Conservation (phyloP, 1,284 basidiomycete species). For the Neotropicomus parvogracilis region DNA sequence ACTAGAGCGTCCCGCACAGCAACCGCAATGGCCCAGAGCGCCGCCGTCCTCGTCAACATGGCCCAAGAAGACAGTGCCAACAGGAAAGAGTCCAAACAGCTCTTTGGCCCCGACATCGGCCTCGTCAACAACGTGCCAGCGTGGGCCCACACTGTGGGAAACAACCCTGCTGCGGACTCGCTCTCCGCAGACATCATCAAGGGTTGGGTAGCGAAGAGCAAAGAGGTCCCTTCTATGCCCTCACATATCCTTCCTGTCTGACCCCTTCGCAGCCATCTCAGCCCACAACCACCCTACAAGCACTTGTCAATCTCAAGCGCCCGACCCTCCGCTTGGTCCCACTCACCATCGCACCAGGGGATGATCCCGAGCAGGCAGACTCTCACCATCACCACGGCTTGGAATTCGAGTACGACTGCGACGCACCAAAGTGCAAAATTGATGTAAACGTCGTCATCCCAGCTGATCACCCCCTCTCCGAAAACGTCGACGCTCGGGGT, state of each 20-base stretch:
- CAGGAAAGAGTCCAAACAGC: conserved; percentile 44
- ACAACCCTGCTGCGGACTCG: conserved; percentile 28
- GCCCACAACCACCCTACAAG: conserved; percentile 86
- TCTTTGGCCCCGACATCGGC: conserved; percentile 67
- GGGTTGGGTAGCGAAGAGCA: conserved; percentile 79
- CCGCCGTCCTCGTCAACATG: conserved; percentile 41
- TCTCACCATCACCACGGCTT: conserved; percentile 64
- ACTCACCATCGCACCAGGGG: conserved; percentile 46
- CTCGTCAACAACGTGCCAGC: conserved; percentile 43
- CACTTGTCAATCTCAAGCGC: conserved; percentile 86
- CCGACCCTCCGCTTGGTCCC: conserved; percentile 74
- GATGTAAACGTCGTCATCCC: conserved; percentile 69
- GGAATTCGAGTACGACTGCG: conserved; percentile 88
- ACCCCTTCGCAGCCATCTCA: conserved; percentile 53
- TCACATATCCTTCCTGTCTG: neutral
- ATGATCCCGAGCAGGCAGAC: conserved; percentile 42
- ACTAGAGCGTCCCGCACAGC: conserved; percentile 44
- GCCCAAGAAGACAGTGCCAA: conserved; percentile 22
- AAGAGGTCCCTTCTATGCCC: conserved; percentile 53
- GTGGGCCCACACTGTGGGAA: conserved; percentile 40
- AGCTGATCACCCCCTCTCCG: conserved; percentile 51
- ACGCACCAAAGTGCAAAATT: conserved; percentile 76
- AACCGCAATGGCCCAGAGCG: conserved; percentile 42
- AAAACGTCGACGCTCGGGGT: conserved; percentile 38
- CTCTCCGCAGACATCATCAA: conserved; percentile 50